Evolutionary conservation across 495 filamentous ascomycete species (phyloP).

Genomic region (Platismatia glauca): DNA sequence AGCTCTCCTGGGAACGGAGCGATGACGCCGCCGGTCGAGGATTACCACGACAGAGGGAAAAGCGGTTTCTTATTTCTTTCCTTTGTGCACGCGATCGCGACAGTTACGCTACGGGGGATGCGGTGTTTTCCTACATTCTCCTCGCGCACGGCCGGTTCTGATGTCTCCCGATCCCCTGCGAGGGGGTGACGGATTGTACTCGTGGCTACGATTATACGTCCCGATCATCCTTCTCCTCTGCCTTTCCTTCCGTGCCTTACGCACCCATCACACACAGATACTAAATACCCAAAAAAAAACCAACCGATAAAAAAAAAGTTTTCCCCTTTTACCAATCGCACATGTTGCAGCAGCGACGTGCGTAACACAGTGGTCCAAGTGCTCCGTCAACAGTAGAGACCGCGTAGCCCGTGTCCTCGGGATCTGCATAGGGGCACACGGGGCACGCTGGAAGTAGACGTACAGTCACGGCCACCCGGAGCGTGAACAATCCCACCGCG

Average conservation of each 20-base stretch:
- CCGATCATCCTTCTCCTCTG: background rate
- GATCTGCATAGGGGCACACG: too few relatives aligned
- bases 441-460: too few relatives aligned
- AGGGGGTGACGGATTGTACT: conserved; percentile 38
- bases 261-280: background rate
- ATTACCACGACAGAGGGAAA: conserved; percentile 30
- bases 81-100: conserved; percentile 20
- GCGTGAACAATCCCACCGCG: too few relatives aligned
- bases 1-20: conserved; percentile 15
- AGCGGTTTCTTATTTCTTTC: conserved; percentile 25
- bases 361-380: too few relatives aligned
- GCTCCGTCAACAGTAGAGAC: too few relatives aligned
- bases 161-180: conserved; percentile 36
- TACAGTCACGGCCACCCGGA: too few relatives aligned
- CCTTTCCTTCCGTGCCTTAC: background rate
- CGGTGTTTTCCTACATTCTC: conserved; percentile 12
- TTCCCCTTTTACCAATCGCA: too few relatives aligned
- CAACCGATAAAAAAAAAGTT: too few relatives aligned
- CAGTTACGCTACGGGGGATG: conserved; percentile 12
- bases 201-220: conserved; percentile 34
- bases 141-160: conserved; percentile 42
- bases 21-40: conserved; percentile 19
- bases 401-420: too few relatives aligned
- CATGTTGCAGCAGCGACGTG: too few relatives aligned
- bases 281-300: background rate